These are phyloP conservation scores for Thelonectria olida DNA, from an alignment of 2,329 filamentous ascomycete genomes.

Conservation along the genomic window DNA sequence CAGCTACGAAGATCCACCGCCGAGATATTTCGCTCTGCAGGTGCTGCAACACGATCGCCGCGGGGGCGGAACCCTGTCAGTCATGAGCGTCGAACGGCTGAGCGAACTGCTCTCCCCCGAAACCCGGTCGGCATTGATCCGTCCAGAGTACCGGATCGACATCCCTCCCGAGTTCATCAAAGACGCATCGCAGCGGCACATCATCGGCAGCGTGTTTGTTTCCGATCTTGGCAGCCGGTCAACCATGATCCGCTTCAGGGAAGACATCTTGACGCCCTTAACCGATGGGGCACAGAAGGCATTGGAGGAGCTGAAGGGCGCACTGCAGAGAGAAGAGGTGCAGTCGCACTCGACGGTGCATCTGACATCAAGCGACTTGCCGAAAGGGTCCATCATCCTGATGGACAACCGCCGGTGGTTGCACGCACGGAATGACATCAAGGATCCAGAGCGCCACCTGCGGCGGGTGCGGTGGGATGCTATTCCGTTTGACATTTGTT, in stretches of 20 bases:
- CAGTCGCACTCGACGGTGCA: slow-evolving; percentile 32
- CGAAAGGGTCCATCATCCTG: slow-evolving; percentile 41
- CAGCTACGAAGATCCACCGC: slow-evolving; percentile 50
- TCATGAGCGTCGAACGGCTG: slow-evolving; percentile 46
- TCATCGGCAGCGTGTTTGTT: slow-evolving; percentile 37
- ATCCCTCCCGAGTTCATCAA: slow-evolving; percentile 49
- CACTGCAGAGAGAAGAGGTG: slow-evolving; percentile 24
- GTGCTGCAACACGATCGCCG: slow-evolving; percentile 51
- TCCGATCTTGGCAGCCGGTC: background rate
- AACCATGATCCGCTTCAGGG: slow-evolving; percentile 42
- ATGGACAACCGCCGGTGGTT: slow-evolving; percentile 49
- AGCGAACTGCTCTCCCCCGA: slow-evolving; percentile 35
- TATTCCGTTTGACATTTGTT: slow-evolving; percentile 32
- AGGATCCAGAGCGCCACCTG: slow-evolving; percentile 46
- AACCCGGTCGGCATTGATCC: slow-evolving; percentile 33
- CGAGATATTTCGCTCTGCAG: slow-evolving; percentile 52
- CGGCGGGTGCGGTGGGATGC: slow-evolving; percentile 49
- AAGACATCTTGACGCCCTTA: slow-evolving; percentile 44
- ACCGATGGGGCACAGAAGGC: slow-evolving; percentile 34
- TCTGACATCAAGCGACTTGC: slow-evolving; percentile 39
- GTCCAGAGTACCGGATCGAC: slow-evolving; percentile 43
- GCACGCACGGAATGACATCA: slow-evolving; percentile 44
- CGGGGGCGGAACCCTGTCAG: slow-evolving; percentile 52
- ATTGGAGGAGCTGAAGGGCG: slow-evolving; percentile 36
- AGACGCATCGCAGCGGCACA: slow-evolving; percentile 20